phyloP scores from a whole-genome alignment of 1,284 basidiomycete genomes.

The Pseudozyma pruni region DNA sequence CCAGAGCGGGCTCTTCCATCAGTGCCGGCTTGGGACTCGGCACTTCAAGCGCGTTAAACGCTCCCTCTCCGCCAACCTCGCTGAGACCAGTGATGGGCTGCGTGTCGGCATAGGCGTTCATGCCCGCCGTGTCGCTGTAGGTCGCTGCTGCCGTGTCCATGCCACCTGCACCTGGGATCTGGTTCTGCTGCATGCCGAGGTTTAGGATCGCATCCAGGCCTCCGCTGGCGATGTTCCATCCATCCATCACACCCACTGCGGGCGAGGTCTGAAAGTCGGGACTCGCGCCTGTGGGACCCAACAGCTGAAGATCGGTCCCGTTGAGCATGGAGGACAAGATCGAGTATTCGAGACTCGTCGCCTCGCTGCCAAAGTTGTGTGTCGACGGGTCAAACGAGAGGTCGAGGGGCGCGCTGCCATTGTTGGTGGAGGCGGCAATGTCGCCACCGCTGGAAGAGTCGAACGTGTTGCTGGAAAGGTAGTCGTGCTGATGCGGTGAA shows the following conservation, averaged over 20 bases:
- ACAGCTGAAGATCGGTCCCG: constrained; percentile 55
- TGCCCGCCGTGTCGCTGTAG: constrained; percentile 39
- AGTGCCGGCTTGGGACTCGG: constrained; percentile 40
- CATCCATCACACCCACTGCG: constrained; percentile 55
- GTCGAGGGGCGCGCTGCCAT: constrained; percentile 19
- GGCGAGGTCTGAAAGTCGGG: constrained; percentile 52
- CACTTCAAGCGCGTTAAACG: constrained; percentile 55
- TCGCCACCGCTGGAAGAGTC: constrained; percentile 29
- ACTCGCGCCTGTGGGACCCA: constrained; percentile 48
- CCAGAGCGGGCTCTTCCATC: constrained; percentile 26
- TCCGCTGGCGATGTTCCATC: constrained; percentile 44
- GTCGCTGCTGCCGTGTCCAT: constrained; percentile 39
- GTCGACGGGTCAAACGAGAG: constrained; percentile 75
- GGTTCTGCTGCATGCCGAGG: constrained; percentile 15
- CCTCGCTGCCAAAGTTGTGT: constrained; percentile 82
- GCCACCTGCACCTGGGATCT: constrained; percentile 22
- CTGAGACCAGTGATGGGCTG: constrained; percentile 16
- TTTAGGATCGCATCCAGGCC: constrained; percentile 33
- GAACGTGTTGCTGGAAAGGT: constrained; percentile 44
- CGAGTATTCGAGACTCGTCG: constrained; percentile 89
- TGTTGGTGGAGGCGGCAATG: constrained; percentile 7
- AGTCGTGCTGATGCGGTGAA: constrained; percentile 43
- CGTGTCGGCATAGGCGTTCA: constrained; percentile 15
- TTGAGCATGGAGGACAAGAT: constrained; percentile 86
- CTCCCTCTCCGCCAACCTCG: constrained; percentile 21